Evolutionary conservation across 1,284 basidiomycete species (phyloP), one percentile per base, ranked within the genome.

Genomic region (Tremellales sp.): DNA sequence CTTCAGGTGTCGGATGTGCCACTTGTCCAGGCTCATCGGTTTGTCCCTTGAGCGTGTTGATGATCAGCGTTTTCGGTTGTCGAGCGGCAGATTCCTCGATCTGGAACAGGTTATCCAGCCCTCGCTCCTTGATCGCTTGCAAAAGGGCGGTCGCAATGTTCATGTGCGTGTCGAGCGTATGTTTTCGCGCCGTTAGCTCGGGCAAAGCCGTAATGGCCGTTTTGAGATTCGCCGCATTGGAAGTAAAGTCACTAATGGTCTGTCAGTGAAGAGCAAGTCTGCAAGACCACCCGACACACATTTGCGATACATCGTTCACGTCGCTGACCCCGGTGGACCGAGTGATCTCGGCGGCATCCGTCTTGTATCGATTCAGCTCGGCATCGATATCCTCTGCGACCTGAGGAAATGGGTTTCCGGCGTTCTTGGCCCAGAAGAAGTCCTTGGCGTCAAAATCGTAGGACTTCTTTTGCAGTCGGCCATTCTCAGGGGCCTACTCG

Each of bases 351-450:
- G 91, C 92, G 2, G 95, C 93, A 63, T 98, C 95, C 58, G 86
- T 80, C 74, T 97, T 98, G 74, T 99, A 99, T 34, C 70, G 84
- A 71, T 86, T 91, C 54, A 98, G 76, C 71, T 98, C 95, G 4
- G 79, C 66, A 64, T 98, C 92, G 45, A 99, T 97, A 60, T 98
- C 93, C 68, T 97, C 95, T 1, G 95, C 94, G 2, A 99, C 95
- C 62, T 97, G 90, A 26, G 95, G 95, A 78, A 99, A 98, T 0
- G 95, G 95, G 56, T 88, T 90, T 5, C 87, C 84, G 1, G 92
- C 90, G 65, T 98, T 97, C 73, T 90, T 91, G 8, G 85, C 85
- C 95, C 95, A 99, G 77, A 99, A 99, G 72, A 95, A 99, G 72
- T 99, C 95, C 63, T 97, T 97, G 12, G 88, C 84, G 72, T 98